These are phyloP conservation scores for Alloteropsis angusta DNA, from an alignment of 202 grass and related monocot species.

Conservation along the genomic window DNA sequence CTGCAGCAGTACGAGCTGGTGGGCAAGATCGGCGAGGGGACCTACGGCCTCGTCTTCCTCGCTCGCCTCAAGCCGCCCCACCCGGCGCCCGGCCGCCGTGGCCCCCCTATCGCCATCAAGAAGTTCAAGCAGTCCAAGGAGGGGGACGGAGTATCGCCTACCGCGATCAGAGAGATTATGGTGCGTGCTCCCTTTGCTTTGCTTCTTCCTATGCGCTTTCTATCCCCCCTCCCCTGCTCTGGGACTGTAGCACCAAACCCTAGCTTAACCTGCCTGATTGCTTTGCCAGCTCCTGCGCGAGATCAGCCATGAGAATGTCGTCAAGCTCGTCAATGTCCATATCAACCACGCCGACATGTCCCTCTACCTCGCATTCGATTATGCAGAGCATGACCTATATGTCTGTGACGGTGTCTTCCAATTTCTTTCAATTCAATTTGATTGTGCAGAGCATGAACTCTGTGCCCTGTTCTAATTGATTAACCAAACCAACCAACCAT, in stretches of 20 bases:
- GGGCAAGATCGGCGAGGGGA: conserved; percentile 95
- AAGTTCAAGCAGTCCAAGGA: conserved; percentile 99
- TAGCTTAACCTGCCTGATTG: not conserved
- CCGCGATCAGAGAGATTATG: conserved; percentile 94
- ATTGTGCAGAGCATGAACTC: not conserved
- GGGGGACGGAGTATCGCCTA: conserved; percentile 84
- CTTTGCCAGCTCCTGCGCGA: conserved; percentile 70
- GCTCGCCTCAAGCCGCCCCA: conserved; percentile 64
- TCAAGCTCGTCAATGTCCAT: conserved; percentile 97
- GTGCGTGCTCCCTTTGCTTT: conserved; percentile 20
- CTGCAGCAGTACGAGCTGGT: conserved; percentile 92
- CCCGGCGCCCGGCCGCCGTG: conserved; percentile 49
- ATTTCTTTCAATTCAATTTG: not conserved
- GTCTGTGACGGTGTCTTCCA: conserved; percentile 27
- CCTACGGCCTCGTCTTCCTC: conserved; percentile 95
- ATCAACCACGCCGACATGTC: conserved; percentile 99
- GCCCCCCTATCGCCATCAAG: conserved; percentile 86
- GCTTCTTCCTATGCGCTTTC: not conserved
- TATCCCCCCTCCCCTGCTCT: not conserved
- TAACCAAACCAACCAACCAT: not conserved
- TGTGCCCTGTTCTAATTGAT: not conserved
- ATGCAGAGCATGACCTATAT: conserved; percentile 95
- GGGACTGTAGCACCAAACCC: conserved; percentile 8
- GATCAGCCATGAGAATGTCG: conserved; percentile 87
- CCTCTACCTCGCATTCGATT: conserved; percentile 93